These are phyloP conservation scores for Yamadazyma sp. DNA, from an alignment of 1,139 yeast genomes.

Conservation along the genomic window DNA sequence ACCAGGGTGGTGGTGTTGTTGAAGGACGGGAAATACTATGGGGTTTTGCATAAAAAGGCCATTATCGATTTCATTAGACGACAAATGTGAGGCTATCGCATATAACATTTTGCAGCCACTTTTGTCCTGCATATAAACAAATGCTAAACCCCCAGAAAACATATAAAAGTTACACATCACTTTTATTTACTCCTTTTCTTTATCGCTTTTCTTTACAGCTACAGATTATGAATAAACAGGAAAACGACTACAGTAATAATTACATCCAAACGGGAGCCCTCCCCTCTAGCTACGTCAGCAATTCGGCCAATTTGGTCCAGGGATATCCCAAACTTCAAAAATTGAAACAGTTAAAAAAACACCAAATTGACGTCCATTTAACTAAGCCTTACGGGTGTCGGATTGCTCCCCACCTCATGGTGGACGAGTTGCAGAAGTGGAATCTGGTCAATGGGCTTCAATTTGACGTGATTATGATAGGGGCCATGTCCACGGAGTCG, in stretches of 20 bases:
- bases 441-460: constrained; percentile 51
- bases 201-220: not conserved
- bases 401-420: constrained; percentile 51
- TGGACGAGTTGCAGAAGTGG: constrained; percentile 61
- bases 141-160: no score
- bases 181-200: not conserved
- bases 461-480: constrained; percentile 91
- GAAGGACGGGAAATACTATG: constrained; percentile 51
- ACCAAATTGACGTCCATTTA: constrained; percentile 49
- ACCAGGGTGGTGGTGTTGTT: constrained; percentile 51
- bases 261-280: constrained; percentile 57
- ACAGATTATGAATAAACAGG: constrained; percentile 10
- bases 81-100: constrained; percentile 3
- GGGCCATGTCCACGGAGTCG: constrained; percentile 68
- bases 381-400: constrained; percentile 67
- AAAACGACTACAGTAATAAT: constrained; percentile 71
- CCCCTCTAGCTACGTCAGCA: constrained; percentile 67
- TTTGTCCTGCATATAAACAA: not conserved
- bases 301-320: constrained; percentile 61
- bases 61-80: constrained; percentile 48
- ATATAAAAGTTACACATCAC: constrained; percentile 1
- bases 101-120: constrained; percentile 1
- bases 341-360: constrained; percentile 60
- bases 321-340: constrained; percentile 85
- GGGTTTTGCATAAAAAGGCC: constrained; percentile 56